phyloP scores from a whole-genome alignment of 163 green algal genomes.

The Volvox carteri region DNA sequence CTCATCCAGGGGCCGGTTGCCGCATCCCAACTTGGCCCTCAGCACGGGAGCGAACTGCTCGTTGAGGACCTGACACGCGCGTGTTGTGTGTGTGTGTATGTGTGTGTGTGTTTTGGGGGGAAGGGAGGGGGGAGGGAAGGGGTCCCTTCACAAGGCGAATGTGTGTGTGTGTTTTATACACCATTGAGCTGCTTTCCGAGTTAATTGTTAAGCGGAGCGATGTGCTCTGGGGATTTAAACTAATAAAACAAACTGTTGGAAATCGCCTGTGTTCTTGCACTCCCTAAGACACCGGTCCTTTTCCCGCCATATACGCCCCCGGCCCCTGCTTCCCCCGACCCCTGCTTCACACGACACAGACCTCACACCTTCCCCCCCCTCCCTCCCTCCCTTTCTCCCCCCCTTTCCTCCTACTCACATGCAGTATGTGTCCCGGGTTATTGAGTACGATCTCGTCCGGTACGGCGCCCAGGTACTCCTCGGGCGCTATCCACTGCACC shows the following conservation, averaged over 20 bases:
- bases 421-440: slow-evolving; percentile 75
- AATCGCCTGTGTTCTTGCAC: too few relatives aligned
- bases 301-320: too few relatives aligned
- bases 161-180: too few relatives aligned
- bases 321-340: neutral
- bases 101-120: neutral
- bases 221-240: too few relatives aligned
- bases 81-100: neutral
- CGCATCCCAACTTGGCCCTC: slow-evolving; percentile 58
- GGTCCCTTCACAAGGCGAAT: too few relatives aligned
- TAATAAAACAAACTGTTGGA: too few relatives aligned
- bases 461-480: slow-evolving; percentile 67
- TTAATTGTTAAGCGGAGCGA: too few relatives aligned
- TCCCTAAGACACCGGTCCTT: too few relatives aligned
- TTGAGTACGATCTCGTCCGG: slow-evolving; percentile 84
- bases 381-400: neutral
- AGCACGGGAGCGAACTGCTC: slow-evolving; percentile 53
- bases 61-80: slow-evolving; percentile 13
- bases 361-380: neutral
- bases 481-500: slow-evolving; percentile 80
- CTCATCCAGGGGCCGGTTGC: slow-evolving; percentile 75
- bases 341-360: neutral
- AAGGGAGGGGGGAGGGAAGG: neutral
- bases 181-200: too few relatives aligned
- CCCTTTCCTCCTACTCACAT: slow-evolving; percentile 52